Percentiles rank a stretch among this genome's conserved stretches.
phyloP scores from a whole-genome alignment of 179 eudicot genomes.

The Gypsophila paniculata region DNA sequence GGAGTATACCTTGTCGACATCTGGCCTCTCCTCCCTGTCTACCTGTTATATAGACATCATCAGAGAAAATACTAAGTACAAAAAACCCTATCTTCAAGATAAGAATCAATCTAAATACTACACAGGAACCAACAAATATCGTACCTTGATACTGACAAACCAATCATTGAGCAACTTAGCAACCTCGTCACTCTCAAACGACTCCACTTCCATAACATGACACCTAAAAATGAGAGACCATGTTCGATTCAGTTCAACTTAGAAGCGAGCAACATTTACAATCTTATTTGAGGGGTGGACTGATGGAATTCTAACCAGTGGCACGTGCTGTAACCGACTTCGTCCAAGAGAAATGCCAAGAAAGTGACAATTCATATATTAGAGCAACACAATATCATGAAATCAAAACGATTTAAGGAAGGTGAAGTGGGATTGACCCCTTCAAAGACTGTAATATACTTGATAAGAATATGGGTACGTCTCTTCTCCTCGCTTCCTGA shows the following conservation, averaged over 20 bases:
- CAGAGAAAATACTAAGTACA: constrained; percentile 8
- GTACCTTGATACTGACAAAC: constrained; percentile 92
- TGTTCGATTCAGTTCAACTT: neutral
- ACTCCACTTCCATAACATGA: constrained; percentile 99
- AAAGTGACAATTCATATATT: constrained; percentile 19
- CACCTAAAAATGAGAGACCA: constrained; percentile 51
- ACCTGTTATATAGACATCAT: constrained; percentile 50
- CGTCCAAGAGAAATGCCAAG: constrained; percentile 25
- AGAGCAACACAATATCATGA: constrained; percentile 27
- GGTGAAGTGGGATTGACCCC: neutral
- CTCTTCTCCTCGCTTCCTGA: constrained; percentile 78
- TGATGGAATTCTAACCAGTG: constrained; percentile 64
- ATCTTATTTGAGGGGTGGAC: neutral
- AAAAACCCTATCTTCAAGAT: neutral
- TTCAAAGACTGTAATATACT: constrained; percentile 36
- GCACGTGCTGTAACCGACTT: constrained; percentile 99
- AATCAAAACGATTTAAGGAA: constrained; percentile 1
- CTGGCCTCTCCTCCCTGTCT: constrained; percentile 95
- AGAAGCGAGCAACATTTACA: neutral
- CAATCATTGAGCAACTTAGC: constrained; percentile 88
- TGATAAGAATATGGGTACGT: constrained; percentile 85
- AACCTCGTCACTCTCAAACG: constrained; percentile 83
- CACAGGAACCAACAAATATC: neutral
- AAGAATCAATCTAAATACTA: neutral
- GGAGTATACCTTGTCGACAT: constrained; percentile 79